phyloP scores from a whole-genome alignment of 2,329 filamentous ascomycete genomes.

The Sporothrix dimorphospora region DNA sequence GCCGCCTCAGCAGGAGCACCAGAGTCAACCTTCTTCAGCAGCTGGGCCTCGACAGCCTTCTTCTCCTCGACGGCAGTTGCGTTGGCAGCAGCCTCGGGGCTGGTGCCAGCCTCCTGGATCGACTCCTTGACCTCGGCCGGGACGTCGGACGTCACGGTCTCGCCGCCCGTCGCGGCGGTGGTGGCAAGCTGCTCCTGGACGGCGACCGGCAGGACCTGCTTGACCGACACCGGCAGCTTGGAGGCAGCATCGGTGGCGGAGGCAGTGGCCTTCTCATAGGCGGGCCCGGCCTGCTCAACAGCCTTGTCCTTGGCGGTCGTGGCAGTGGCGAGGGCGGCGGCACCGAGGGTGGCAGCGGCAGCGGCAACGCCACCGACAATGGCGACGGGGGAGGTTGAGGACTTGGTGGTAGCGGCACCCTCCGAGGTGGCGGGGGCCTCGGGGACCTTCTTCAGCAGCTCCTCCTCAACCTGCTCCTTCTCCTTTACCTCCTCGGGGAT shows the following conservation, averaged over 20 bases:
- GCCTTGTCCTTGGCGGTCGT: slow-evolving; percentile 46
- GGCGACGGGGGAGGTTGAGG: slow-evolving; percentile 13
- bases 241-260: slow-evolving; percentile 46
- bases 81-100: slow-evolving; percentile 72
- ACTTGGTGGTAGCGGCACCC: slow-evolving; percentile 53
- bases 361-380: slow-evolving; percentile 39
- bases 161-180: slow-evolving; percentile 47
- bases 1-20: slow-evolving; percentile 40
- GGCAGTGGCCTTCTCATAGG: slow-evolving; percentile 33
- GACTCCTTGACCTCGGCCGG: slow-evolving; percentile 62
- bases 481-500: slow-evolving; percentile 67
- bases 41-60: slow-evolving; percentile 71
- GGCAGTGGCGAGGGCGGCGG: slow-evolving; percentile 37
- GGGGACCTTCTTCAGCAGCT: slow-evolving; percentile 69
- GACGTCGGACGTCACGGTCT: slow-evolving; percentile 53
- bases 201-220: slow-evolving; percentile 54
- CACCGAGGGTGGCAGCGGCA: slow-evolving; percentile 45
- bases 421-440: slow-evolving; percentile 62
- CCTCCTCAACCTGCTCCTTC: slow-evolving; percentile 71
- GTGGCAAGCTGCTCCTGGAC: slow-evolving; percentile 53
- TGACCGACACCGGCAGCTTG: slow-evolving; percentile 58
- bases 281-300: slow-evolving; percentile 40
- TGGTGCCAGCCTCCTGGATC: slow-evolving; percentile 59
- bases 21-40: slow-evolving; percentile 59
- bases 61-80: slow-evolving; percentile 73